Evolutionary conservation across 2,329 filamentous ascomycete genomes (phyloP), one percentile per base, ranked within the genome.

Genomic region (Ascochyta rabiei): DNA sequence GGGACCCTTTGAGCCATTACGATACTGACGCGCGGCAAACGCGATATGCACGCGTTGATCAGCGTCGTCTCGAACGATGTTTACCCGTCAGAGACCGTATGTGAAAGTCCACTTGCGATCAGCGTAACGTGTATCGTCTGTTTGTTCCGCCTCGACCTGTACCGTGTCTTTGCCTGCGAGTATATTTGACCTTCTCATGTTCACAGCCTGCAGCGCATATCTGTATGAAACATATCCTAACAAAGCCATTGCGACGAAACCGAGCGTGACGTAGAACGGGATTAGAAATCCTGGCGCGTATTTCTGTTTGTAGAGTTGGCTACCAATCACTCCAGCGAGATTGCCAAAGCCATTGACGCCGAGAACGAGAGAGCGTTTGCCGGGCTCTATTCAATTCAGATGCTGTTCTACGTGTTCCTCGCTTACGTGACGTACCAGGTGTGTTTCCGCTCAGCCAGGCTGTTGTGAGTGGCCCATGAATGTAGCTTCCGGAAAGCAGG

Each of bases 401-500:
- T 12, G 4, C 13, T 13, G n/a, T 18, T 3, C n/a, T 28, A 4
- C 1, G 24, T 23, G 3, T 13, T 4, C 2, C 18, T 12, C 35
- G 10, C 8, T 6, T 4, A 5, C 2, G 23, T 2, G 12, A 39
- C 34, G 3, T 19, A 40, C 57, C 56, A 10, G 60, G 63, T 12
- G 64, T 70, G 31, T 67, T 67, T 0, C 58, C 66, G 28, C 60
- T 65, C 1, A 68, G 53, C 67, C 66, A 68, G 2, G 59, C 66
- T 12, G 62, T 50, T 3, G 66, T 69, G 2, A 70, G 54, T 4
- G 64, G 64, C 3, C 63, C 59, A 2, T 62, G 59, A 24, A 69
- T 47, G 39, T 68, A 69, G 37, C 58, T 68, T 10, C 66, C 64
- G 7, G 59, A 63, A 1, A 69, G 61, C 2, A 70, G 56, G 18